phyloP scores from a whole-genome alignment of 345 rosid species.

The Nasturtium officinale region DNA sequence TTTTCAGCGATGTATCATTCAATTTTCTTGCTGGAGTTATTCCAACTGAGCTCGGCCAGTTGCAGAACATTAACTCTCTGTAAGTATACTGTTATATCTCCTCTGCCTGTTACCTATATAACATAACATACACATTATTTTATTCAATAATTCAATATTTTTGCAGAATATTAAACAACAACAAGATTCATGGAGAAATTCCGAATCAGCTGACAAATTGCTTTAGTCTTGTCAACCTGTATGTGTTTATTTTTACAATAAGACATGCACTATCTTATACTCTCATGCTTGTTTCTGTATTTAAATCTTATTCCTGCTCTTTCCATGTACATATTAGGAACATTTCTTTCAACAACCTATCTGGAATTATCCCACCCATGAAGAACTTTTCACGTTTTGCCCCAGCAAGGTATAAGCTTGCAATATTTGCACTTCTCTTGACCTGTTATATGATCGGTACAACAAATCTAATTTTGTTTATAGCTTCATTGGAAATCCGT shows the following conservation, averaged over 20 bases:
- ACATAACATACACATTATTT: not conserved
- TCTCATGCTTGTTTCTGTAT: not conserved
- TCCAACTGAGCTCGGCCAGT: slow-evolving; percentile 78
- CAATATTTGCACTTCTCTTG: not conserved
- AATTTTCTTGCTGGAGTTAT: slow-evolving; percentile 68
- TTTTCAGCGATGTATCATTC: slow-evolving; percentile 71
- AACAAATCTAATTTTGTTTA: not conserved
- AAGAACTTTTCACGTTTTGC: slow-evolving; percentile 71
- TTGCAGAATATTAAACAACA: slow-evolving; percentile 72
- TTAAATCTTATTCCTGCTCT: not conserved
- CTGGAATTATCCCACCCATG: slow-evolving; percentile 70
- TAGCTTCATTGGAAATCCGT: slow-evolving; percentile 82
- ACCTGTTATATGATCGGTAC: not conserved
- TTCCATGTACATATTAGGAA: slow-evolving; percentile 50
- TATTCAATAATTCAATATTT: not conserved
- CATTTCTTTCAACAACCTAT: slow-evolving; percentile 80
- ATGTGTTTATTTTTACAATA: slow-evolving; percentile 21
- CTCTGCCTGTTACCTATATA: not conserved
- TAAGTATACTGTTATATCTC: slow-evolving; percentile 42
- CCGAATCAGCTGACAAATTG: slow-evolving; percentile 85
- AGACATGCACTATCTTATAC: not conserved
- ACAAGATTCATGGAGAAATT: slow-evolving; percentile 70
- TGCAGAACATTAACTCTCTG: slow-evolving; percentile 82
- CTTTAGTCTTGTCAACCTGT: slow-evolving; percentile 74
- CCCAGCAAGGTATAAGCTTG: slow-evolving; percentile 57